Evolutionary conservation across 1,284 basidiomycete species (phyloP).

Genomic region (Amylostereum areolatum): DNA sequence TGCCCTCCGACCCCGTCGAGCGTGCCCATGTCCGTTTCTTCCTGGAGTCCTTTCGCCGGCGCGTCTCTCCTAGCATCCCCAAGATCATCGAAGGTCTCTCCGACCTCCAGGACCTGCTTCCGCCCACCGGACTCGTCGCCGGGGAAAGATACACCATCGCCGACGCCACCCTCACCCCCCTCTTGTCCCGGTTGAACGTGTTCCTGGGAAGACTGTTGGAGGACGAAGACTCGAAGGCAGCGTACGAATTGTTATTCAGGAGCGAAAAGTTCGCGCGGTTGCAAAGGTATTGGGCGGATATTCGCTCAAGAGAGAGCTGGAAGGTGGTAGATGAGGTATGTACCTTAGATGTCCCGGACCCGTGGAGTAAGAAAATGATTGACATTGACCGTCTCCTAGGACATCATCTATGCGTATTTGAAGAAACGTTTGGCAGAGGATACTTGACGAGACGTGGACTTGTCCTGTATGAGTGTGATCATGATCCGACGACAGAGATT

Average conservation of each 20-base stretch:
- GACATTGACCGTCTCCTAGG: no score
- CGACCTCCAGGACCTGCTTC: constrained; percentile 30
- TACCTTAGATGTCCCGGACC: no score
- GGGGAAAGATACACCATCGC: constrained; percentile 40
- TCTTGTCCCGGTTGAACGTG: constrained; percentile 25
- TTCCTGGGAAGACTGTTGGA: constrained; percentile 33
- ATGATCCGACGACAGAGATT: no score
- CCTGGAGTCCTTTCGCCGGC: not conserved
- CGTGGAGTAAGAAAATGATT: no score
- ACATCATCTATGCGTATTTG: no score
- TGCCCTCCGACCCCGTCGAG: constrained; percentile 47
- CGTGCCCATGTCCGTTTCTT: constrained; percentile 59
- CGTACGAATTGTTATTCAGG: constrained; percentile 29
- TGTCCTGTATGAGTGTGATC: no score
- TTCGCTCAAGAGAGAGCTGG: constrained; percentile 42
- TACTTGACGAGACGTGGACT: no score
- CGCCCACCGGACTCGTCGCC: constrained; percentile 22
- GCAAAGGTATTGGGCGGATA: constrained; percentile 32
- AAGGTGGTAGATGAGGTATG: constrained; percentile 39
- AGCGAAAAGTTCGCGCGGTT: constrained; percentile 37
- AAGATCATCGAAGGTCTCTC: constrained; percentile 34
- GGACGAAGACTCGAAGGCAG: constrained; percentile 40
- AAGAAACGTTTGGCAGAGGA: no score
- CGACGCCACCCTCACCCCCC: constrained; percentile 46
- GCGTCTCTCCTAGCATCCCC: constrained; percentile 11